A percentile compares a stretch with the other conserved stretches of the same genome.
Evolutionary conservation across 2,329 filamentous ascomycete genomes (phyloP).

Genomic region (Verticillium albo-atrum): DNA sequence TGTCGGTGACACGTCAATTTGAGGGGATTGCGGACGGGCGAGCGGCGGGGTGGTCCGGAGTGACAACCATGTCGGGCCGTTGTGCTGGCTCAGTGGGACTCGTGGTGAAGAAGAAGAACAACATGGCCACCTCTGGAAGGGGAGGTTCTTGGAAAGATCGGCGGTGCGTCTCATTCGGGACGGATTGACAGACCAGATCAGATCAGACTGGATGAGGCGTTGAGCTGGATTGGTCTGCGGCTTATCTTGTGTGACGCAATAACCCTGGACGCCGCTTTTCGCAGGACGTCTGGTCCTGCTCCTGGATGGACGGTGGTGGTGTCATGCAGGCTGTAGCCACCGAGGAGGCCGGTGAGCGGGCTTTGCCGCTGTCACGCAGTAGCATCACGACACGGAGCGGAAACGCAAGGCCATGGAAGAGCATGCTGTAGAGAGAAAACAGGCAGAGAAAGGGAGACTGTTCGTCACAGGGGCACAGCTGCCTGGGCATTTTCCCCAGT

Average conservation of each 20-base stretch:
- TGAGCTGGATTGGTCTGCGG: background rate
- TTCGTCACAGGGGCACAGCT: background rate
- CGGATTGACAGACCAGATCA: background rate
- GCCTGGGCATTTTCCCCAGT: too few relatives aligned
- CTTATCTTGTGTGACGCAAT: background rate
- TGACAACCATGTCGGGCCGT: background rate
- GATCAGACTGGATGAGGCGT: background rate
- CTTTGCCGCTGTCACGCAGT: background rate
- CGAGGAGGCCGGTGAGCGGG: background rate
- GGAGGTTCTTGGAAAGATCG: background rate
- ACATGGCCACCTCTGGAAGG: too few relatives aligned
- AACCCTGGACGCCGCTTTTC: background rate
- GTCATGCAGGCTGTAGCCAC: background rate
- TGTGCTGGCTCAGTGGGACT: background rate
- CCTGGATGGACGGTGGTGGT: background rate
- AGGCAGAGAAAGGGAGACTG: too few relatives aligned
- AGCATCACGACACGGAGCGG: too few relatives aligned
- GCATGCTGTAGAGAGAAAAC: too few relatives aligned
- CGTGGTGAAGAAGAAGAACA: too few relatives aligned
- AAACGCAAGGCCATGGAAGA: too few relatives aligned
- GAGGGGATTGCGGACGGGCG: background rate
- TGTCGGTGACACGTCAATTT: background rate
- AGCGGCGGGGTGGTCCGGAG: background rate
- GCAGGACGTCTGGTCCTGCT: background rate
- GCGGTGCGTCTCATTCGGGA: background rate